phyloP scores from a whole-genome alignment of 148 eudicot genomes.

The Fagopyrum esculentum region DNA sequence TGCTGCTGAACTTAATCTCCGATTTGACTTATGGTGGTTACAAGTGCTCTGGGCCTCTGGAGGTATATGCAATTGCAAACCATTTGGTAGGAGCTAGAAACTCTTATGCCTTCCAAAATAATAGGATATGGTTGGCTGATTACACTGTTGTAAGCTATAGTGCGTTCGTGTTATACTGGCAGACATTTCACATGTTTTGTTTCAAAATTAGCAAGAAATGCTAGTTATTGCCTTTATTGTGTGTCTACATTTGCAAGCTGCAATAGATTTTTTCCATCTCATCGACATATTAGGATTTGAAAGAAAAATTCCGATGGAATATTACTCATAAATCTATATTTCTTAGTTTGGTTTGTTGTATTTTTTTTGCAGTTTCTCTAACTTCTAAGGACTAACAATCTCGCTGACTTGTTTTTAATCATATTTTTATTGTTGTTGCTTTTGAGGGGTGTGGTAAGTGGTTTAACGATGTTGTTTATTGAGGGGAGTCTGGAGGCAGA shows the following conservation, averaged over 20 bases:
- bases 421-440: too few species aligned
- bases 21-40: neutral
- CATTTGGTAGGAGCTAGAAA: neutral
- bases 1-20: neutral
- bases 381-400: too few species aligned
- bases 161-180: neutral
- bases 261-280: slow-evolving; percentile 18
- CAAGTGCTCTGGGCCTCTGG: neutral
- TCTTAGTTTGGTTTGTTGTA: too few species aligned
- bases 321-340: too few species aligned
- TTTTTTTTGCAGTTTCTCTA: neutral
- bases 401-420: too few species aligned
- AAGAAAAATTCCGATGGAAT: too few species aligned
- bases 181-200: neutral
- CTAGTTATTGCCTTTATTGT: neutral
- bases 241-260: slow-evolving; percentile 14
- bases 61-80: neutral
- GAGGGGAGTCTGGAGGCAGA: neutral
- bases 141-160: neutral
- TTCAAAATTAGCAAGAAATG: slow-evolving; percentile 5
- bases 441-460: too few species aligned
- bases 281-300: too few species aligned
- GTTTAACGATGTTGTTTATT: neutral
- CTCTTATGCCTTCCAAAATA: neutral
- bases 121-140: neutral